phyloP scores from a whole-genome alignment of 495 filamentous ascomycete genomes.

The Pseudevernia furfuracea region DNA sequence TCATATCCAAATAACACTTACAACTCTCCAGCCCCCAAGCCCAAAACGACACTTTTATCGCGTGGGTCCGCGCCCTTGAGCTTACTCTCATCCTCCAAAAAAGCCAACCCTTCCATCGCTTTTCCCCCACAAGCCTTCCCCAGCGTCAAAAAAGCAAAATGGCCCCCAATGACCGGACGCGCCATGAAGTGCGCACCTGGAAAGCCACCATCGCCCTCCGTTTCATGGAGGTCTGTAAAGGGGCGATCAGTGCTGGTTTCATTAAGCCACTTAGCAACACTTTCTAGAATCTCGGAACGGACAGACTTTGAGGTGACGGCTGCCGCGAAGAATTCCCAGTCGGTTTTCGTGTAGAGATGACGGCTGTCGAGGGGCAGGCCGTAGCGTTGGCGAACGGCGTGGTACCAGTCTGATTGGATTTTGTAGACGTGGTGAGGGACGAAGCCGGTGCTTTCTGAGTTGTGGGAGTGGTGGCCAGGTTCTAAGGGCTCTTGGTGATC shows the following conservation, averaged over 20 bases:
- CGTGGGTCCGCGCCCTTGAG: background rate
- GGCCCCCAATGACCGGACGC: conserved; percentile 77
- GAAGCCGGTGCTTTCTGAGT: conserved; percentile 33
- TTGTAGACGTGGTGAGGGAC: conserved; percentile 72
- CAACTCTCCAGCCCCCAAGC: background rate
- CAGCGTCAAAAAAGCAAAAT: conserved; percentile 77
- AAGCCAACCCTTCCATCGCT: conserved; percentile 55
- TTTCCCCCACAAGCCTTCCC: conserved; percentile 67
- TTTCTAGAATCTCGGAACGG: conserved; percentile 64
- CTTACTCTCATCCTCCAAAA: conserved; percentile 45
- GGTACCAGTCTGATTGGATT: conserved; percentile 80
- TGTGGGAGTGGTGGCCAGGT: conserved; percentile 10
- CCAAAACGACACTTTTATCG: background rate
- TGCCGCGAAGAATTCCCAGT: conserved; percentile 89
- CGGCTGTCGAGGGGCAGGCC: conserved; percentile 80
- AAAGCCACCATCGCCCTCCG: conserved; percentile 60
- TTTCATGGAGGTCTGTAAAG: conserved; percentile 79
- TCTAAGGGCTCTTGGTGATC: conserved; percentile 41
- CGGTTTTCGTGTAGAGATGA: conserved; percentile 84
- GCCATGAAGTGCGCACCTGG: conserved; percentile 68
- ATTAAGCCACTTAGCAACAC: conserved; percentile 76
- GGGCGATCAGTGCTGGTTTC: conserved; percentile 73
- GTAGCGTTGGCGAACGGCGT: conserved; percentile 70
- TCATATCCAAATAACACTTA: background rate
- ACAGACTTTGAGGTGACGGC: conserved; percentile 62